A percentile compares a stretch with the other conserved stretches of the same genome.
These are phyloP conservation scores for Telopea speciosissima DNA, from an alignment of 177 flowering plant genomes.

Conservation along the genomic window DNA sequence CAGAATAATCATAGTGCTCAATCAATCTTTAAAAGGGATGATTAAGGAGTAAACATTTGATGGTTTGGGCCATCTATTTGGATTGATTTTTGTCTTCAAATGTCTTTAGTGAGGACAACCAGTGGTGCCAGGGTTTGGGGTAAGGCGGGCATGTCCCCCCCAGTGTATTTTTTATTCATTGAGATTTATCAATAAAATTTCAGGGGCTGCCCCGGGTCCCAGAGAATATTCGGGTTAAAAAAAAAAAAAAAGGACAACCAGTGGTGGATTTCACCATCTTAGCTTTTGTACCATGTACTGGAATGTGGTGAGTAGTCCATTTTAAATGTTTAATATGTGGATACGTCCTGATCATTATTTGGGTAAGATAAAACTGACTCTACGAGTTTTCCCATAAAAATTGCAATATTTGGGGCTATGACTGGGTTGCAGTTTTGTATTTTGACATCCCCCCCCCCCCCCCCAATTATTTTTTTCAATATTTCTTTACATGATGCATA, in stretches of 20 bases:
- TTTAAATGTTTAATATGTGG: not conserved
- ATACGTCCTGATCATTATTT: not conserved
- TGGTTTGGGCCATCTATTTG: not conserved
- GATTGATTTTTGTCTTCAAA: not conserved
- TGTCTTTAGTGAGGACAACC: not conserved
- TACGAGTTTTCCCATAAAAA: not conserved
- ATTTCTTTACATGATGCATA: slow-evolving; percentile 1
- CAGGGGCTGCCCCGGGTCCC: too few species aligned
- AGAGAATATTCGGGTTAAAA: too few species aligned
- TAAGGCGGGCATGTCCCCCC: too few species aligned
- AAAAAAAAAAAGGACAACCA: not conserved
- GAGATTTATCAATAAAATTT: too few species aligned
- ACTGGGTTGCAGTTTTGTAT: not conserved
- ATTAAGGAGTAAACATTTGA: not conserved
- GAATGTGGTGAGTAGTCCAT: not conserved
- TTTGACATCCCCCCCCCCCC: too few species aligned
- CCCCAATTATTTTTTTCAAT: not conserved
- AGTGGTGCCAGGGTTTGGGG: too few species aligned
- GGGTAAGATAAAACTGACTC: slow-evolving; percentile 1
- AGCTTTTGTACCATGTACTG: not conserved
- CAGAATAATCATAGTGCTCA: not conserved
- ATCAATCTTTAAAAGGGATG: not conserved
- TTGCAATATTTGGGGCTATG: too few species aligned
- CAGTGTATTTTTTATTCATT: too few species aligned
- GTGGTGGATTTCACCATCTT: not conserved